Evolutionary conservation across 257 asterid species (phyloP).

Genomic region (Verbena officinalis): DNA sequence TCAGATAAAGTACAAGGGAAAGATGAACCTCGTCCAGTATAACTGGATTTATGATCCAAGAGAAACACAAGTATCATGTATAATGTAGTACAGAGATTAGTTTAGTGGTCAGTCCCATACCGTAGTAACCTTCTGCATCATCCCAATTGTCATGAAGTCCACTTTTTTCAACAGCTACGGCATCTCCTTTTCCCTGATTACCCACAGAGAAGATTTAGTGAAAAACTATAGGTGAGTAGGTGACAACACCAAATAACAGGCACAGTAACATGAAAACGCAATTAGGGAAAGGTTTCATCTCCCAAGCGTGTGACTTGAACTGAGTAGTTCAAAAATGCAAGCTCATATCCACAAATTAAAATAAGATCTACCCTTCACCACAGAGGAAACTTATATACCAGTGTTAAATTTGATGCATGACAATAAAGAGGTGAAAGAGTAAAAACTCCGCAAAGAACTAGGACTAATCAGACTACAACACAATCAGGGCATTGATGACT

Average conservation of each 20-base stretch:
- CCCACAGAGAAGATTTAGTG: too few relatives aligned
- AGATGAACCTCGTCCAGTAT: slow-evolving; percentile 10
- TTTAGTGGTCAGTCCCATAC: slow-evolving; percentile 43
- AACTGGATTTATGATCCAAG: background rate
- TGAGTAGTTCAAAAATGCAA: background rate
- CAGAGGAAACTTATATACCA: too few relatives aligned
- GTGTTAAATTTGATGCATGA: too few relatives aligned
- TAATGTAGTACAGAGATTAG: background rate
- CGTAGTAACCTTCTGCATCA: slow-evolving; percentile 94
- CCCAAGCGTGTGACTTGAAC: background rate
- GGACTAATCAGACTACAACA: background rate
- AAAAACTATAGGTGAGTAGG: slow-evolving; percentile 6
- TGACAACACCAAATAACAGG: slow-evolving; percentile 2
- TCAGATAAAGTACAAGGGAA: background rate
- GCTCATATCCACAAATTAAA: too few relatives aligned
- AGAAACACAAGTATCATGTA: slow-evolving; percentile 1
- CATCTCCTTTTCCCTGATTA: slow-evolving; percentile 80
- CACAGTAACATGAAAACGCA: background rate
- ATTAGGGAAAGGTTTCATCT: too few relatives aligned
- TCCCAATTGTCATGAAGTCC: slow-evolving; percentile 95
- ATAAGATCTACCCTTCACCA: too few relatives aligned
- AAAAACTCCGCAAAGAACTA: slow-evolving; percentile 6
- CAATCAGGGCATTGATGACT: background rate
- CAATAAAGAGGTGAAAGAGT: background rate
- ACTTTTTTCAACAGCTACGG: slow-evolving; percentile 69